Percentiles rank a stretch among this genome's conserved stretches.
These are phyloP conservation scores for Boeremia exigua DNA, from an alignment of 2,329 filamentous ascomycete genomes.

Conservation along the genomic window DNA sequence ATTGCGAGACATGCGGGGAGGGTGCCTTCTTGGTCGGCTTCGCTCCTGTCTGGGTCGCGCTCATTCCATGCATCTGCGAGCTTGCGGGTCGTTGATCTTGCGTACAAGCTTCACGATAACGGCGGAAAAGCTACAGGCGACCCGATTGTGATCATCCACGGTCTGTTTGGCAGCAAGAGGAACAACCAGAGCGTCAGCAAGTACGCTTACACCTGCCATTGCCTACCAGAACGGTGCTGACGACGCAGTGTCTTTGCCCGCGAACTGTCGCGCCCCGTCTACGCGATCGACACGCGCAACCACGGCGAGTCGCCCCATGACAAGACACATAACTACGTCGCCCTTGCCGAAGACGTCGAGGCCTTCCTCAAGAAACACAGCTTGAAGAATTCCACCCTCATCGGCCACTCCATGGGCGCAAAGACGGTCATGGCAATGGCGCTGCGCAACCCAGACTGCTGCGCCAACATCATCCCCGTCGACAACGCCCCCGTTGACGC, in stretches of 20 bases:
- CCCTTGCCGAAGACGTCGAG: constrained; percentile 83
- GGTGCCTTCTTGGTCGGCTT: constrained; percentile 2
- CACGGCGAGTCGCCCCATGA: constrained; percentile 89
- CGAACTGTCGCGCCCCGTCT: constrained; percentile 80
- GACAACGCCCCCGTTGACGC: constrained; percentile 92
- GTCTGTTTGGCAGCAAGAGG: constrained; percentile 92
- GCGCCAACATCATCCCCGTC: constrained; percentile 78
- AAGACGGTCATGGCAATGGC: constrained; percentile 92
- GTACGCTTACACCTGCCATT: constrained; percentile 54
- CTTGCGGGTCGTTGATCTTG: constrained; percentile 38
- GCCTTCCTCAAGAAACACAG: constrained; percentile 76
- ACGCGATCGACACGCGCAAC: constrained; percentile 87
- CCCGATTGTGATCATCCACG: constrained; percentile 88
- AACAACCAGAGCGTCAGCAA: constrained; percentile 96
- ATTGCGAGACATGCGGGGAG: constrained; percentile 12
- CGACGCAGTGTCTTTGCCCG: constrained; percentile 73
- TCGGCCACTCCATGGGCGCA: constrained; percentile 97
- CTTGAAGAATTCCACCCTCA: constrained; percentile 74
- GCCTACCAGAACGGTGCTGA: background rate
- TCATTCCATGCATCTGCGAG: constrained; percentile 37
- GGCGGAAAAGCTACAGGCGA: constrained; percentile 48
- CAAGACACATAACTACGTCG: constrained; percentile 75
- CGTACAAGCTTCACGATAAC: constrained; percentile 45
- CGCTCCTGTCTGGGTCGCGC: constrained; percentile 29
- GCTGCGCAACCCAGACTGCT: constrained; percentile 69